Evolutionary conservation across 1,284 basidiomycete genomes (phyloP).

Genomic region (Takashimella tepidaria): DNA sequence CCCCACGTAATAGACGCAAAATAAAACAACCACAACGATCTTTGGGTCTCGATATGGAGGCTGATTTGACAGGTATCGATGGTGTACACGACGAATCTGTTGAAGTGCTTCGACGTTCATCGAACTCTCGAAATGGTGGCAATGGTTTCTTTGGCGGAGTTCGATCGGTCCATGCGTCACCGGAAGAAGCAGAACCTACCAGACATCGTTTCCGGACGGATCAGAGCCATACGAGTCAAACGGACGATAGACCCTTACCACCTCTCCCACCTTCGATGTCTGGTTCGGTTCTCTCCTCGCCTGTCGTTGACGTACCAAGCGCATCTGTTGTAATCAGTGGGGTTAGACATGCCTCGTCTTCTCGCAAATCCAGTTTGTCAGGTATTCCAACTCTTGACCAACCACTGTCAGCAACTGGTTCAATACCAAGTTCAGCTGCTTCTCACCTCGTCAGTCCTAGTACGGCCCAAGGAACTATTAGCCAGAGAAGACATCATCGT

Average conservation of each 20-base stretch:
- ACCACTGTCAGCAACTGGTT: not conserved
- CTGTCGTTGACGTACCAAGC: not conserved
- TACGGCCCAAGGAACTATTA: conserved; percentile 35
- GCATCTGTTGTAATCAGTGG: too few relatives aligned
- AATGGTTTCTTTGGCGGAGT: not conserved
- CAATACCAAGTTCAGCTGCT: not conserved
- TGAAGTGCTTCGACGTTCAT: conserved; percentile 10
- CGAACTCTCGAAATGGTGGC: not conserved
- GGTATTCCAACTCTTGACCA: not conserved
- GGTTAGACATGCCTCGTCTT: not conserved
- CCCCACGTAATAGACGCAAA: not conserved
- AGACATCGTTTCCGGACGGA: not conserved
- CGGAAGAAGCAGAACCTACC: not conserved
- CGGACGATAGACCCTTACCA: conserved; percentile 18
- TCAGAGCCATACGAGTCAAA: too few relatives aligned
- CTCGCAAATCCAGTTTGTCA: not conserved
- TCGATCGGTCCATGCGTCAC: not conserved
- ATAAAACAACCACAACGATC: conserved; percentile 10
- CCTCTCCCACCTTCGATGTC: conserved; percentile 14
- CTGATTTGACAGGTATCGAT: conserved; percentile 24
- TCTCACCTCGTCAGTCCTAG: conserved; percentile 26
- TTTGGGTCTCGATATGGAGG: conserved; percentile 30
- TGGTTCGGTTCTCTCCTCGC: not conserved
- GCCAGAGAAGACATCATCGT: conserved; percentile 28
- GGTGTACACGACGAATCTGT: conserved; percentile 15